Conservation (phyloP, 768 basidiomycete genomes). For the Tylopilus cervinicoccineus region DNA sequence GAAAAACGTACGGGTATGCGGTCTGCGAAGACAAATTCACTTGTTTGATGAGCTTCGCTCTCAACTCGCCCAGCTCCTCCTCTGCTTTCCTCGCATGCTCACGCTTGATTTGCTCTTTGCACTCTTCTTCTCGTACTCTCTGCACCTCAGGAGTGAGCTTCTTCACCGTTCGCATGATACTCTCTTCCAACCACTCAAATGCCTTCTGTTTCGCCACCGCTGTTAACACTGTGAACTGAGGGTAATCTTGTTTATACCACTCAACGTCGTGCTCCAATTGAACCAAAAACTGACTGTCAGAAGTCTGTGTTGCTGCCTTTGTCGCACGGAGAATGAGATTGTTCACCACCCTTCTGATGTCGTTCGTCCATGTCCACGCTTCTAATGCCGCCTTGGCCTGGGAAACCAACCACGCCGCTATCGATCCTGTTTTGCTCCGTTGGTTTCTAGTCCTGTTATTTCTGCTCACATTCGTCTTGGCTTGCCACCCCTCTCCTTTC, state of each 20-base stretch:
- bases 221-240: not conserved
- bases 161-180: not conserved
- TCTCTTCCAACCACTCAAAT: not conserved
- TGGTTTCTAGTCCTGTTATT: not conserved
- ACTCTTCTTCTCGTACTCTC: constrained; percentile 5
- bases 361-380: not conserved
- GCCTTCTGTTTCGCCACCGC: not conserved
- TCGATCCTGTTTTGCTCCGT: too few relatives aligned
- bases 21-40: constrained; percentile 15
- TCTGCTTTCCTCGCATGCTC: constrained; percentile 3
- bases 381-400: not conserved
- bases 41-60: constrained; percentile 14
- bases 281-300: not conserved
- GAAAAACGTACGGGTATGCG: not conserved
- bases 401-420: too few relatives aligned
- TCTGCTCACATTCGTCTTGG: not conserved
- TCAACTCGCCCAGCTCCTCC: constrained; percentile 11
- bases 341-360: not conserved
- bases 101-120: not conserved
- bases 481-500: constrained; percentile 1
- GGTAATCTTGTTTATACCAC: not conserved
- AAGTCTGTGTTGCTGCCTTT: not conserved
- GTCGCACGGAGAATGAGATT: not conserved
- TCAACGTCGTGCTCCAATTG: not conserved
- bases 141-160: constrained; percentile 9